Evolutionary conservation across 2,329 filamentous ascomycete species (phyloP), one percentile per base, ranked within the genome.

Genomic region (Aotearoamyces nothofagi): DNA sequence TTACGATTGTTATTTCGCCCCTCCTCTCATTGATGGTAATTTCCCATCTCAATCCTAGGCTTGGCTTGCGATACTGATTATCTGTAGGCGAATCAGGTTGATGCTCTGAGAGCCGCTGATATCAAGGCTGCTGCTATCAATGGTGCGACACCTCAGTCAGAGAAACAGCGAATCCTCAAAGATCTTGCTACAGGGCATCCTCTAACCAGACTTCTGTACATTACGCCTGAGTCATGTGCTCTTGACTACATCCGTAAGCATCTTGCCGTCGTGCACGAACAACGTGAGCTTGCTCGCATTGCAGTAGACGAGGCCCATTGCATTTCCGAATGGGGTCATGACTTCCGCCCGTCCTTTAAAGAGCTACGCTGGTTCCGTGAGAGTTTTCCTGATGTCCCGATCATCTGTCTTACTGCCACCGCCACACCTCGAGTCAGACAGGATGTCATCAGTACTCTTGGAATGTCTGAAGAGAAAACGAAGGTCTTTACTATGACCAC

Each of bases 271-370:
- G 76, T 94, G 9, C 61, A 94, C 47, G 60, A 71, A 33, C 84
- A 94, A 50, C 69, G 69, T 33, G 82, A 94, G 53, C 67, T 96
- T n/a, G 77, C 78, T 7, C 72, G 87, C 9, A 71, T 96, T 38
- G 87, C 80, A 26, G 75, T 96, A 33, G 87, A 96, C 46, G 87
- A 96, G 56, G 87, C 87, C 2, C 87, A 96, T 52, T 96, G 87
- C 51, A 92, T 96, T 41, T 92, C 82, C 14, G 86, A 94, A 72
- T 94, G 87, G 87, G 87, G 87, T 2, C 86, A 96, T 50, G 87
- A 96, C 52, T 96, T 96, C 49, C 78, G 87, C n/a, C 80, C 77
- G 19, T 80, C 84, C 33, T 96, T 93, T 54, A 84, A 90, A 47
- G 69, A 78, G 12, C 64, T 96, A 5, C 76, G 70, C 2, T 94